Evolutionary conservation across 306 rosid genomes (phyloP).

Genomic region (Gleditsia sinensis): DNA sequence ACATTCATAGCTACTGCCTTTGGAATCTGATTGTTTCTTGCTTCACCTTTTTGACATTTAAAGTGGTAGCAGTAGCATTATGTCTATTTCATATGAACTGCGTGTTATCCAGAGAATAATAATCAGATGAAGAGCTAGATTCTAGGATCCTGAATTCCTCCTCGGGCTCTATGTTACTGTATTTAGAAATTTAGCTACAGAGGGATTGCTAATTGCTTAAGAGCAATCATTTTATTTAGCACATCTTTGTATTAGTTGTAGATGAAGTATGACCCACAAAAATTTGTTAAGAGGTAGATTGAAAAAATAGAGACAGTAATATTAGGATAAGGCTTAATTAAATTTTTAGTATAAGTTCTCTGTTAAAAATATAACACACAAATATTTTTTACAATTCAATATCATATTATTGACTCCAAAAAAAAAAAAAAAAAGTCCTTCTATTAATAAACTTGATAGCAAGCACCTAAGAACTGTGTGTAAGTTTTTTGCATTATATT

Average conservation of each 20-base stretch:
- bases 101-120: background rate
- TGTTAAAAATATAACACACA: too few species aligned
- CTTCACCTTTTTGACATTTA: background rate
- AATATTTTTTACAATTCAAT: too few species aligned
- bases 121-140: background rate
- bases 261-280: background rate
- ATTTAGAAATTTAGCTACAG: background rate
- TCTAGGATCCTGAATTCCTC: background rate
- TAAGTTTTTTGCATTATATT: too few species aligned
- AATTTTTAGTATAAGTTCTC: too few species aligned
- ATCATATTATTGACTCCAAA: too few species aligned
- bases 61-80: background rate
- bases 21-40: background rate
- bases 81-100: slow-evolving; percentile 7
- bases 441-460: too few species aligned
- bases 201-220: background rate
- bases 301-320: background rate
- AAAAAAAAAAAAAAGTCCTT: too few species aligned
- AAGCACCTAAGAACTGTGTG: too few species aligned
- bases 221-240: background rate
- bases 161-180: background rate
- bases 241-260: background rate
- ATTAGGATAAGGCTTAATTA: too few species aligned
- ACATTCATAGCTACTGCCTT: background rate
- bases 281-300: background rate